These are phyloP conservation scores for Parastagonospora nodorum DNA, from an alignment of 2,329 filamentous ascomycete species.

Conservation along the genomic window DNA sequence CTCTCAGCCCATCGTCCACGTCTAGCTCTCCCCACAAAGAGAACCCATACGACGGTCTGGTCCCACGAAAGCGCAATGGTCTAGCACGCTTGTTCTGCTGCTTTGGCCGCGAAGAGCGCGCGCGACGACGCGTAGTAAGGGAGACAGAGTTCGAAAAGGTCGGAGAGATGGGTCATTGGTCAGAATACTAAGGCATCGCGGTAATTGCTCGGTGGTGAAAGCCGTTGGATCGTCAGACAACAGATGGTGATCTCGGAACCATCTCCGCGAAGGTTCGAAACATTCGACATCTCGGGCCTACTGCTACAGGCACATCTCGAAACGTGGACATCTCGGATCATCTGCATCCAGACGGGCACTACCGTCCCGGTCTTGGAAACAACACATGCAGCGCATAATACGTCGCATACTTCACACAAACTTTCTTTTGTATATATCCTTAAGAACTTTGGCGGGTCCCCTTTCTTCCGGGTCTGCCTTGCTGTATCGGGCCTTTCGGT, in stretches of 20 bases:
- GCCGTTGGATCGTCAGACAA: background rate
- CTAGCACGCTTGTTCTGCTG: constrained; percentile 42
- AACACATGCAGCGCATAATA: too few species aligned
- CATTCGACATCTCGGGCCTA: background rate
- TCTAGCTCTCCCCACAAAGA: constrained; percentile 18
- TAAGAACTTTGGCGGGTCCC: too few species aligned
- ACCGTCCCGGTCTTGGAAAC: too few species aligned
- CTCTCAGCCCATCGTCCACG: constrained; percentile 34
- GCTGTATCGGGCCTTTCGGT: too few species aligned
- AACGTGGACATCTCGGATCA: too few species aligned
- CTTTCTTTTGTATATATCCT: too few species aligned
- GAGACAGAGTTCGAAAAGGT: constrained; percentile 37
- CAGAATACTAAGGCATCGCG: constrained; percentile 28
- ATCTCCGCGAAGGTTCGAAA: background rate
- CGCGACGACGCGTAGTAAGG: constrained; percentile 23
- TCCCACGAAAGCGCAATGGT: constrained; percentile 34
- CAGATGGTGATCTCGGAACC: background rate
- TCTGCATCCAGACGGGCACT: too few species aligned
- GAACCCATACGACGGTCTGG: constrained; percentile 30
- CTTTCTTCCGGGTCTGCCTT: too few species aligned
- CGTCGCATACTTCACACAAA: too few species aligned
- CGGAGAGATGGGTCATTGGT: constrained; percentile 38
- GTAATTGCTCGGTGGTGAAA: background rate
- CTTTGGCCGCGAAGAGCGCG: constrained; percentile 40
- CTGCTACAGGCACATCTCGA: too few species aligned